Base-by-base conservation (phyloP, 2,329 filamentous ascomycete genomes). In the Xylaria sp. region DNA sequence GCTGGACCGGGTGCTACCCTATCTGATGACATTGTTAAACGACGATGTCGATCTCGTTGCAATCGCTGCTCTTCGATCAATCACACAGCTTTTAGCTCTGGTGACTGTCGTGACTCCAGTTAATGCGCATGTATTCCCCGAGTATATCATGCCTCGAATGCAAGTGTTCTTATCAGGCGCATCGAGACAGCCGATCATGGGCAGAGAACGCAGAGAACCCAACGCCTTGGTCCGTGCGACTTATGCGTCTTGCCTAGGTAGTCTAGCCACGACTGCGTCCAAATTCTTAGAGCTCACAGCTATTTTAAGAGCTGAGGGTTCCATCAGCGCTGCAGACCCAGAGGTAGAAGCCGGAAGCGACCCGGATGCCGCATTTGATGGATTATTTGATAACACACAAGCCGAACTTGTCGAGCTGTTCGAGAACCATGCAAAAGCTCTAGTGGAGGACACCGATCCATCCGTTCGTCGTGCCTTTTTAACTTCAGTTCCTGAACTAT, bases 181-280 rank as follows among this genome's bases (percentile, higher is more conserved):
- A 6, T 79, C 77, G 1, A 75, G 78, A 60, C 78, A 79, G 56
- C 73, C 67, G 15, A 78, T 78, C 48, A 76, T 79, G 75, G 78
- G 77, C 51, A 78, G 75, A 63, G 78, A 79, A 46, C 81, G 80
- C 5, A 80, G 80, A 39, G 86, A 88, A 33, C 87, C 91, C 1
- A 91, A 87, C 63, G 82, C 92, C 0, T 80, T 97, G 23, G 91
- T 98, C 13, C 89, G 96, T 67, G 94, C 94, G 57, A 96, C 94
- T 0, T 98, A 98, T 80, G 96, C 96, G 10, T 94, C 94, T 4
- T 98, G 94, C 76, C 86, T 99, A 28, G 94, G 95, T 2, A 96
- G 92, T 55, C 85, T 99, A 48, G 95, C 96, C 5, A 91, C 91
- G 18, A 96, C 94, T 3, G 94, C 96, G 0, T 89, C 91, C 31